Percentiles rank a stretch among this genome's conserved stretches.
Conservation (phyloP, 768 basidiomycete genomes). For the Saitozyma podzolica region DNA sequence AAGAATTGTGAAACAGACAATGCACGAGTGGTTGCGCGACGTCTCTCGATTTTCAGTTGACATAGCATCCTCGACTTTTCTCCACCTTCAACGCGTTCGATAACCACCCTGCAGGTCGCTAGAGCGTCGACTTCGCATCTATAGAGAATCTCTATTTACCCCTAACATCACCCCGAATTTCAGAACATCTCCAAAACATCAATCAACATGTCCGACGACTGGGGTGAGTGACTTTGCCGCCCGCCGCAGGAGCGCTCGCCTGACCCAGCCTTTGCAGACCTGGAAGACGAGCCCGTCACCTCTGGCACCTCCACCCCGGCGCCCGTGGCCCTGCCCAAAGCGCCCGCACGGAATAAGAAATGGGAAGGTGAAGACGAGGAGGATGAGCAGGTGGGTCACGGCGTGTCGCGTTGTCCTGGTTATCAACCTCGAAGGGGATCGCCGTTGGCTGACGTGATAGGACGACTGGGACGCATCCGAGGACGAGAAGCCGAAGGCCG, state of each 20-base stretch:
- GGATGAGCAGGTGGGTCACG: constrained; percentile 67
- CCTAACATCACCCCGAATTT: neutral
- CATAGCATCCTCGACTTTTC: neutral
- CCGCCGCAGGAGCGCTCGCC: neutral
- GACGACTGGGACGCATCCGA: constrained; percentile 95
- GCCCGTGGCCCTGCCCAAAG: constrained; percentile 14
- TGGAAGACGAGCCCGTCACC: constrained; percentile 36
- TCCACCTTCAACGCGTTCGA: neutral
- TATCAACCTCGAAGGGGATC: neutral
- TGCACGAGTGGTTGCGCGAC: neutral
- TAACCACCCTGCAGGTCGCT: neutral
- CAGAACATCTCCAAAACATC: neutral
- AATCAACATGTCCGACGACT: constrained; percentile 38
- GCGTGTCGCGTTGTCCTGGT: neutral
- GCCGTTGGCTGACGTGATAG: constrained; percentile 53
- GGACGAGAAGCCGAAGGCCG: constrained; percentile 58
- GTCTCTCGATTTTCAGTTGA: neutral
- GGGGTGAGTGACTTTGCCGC: constrained; percentile 30
- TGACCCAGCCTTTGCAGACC: constrained; percentile 18
- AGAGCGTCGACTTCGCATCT: neutral
- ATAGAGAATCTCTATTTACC: neutral
- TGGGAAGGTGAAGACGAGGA: constrained; percentile 92
- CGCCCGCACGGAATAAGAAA: constrained; percentile 59
- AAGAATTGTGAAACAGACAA: neutral
- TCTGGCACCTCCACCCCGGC: constrained; percentile 47